Percentiles rank a stretch among this genome's conserved stretches.
phyloP scores from a whole-genome alignment of 108 stramenopile genomes.

The Cyclotella choctawhatcheeana region DNA sequence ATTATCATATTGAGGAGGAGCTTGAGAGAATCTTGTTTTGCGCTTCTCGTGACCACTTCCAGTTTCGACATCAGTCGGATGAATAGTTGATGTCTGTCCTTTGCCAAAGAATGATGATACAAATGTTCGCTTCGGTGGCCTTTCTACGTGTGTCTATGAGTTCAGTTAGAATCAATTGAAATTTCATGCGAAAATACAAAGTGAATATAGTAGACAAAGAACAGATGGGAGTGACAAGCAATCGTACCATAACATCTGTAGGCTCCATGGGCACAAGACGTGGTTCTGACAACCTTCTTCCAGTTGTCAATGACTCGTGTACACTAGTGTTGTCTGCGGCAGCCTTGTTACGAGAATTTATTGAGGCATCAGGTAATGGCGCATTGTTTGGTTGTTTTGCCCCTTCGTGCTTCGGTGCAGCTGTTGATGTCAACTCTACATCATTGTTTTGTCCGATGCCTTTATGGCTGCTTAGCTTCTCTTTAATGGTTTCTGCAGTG shows the following conservation, averaged over 20 bases:
- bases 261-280: neutral
- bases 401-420: neutral
- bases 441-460: neutral
- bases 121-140: neutral
- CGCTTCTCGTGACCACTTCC: conserved; percentile 15
- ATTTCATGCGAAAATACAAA: neutral
- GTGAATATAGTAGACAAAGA: too few relatives aligned
- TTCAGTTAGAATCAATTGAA: neutral
- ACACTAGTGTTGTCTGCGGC: neutral
- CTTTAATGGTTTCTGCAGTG: conserved; percentile 44
- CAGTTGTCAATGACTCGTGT: neutral
- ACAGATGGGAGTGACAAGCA: too few relatives aligned
- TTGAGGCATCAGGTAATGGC: neutral
- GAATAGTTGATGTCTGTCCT: conserved; percentile 2
- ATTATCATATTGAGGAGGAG: neutral
- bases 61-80: conserved; percentile 38
- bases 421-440: neutral
- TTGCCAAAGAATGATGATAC: conserved; percentile 6
- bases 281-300: conserved; percentile 12
- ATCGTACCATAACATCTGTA: neutral
- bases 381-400: neutral
- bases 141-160: neutral
- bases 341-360: neutral
- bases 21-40: conserved; percentile 15
- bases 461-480: conserved; percentile 20